Evolutionary conservation across 2,329 filamentous ascomycete species (phyloP), one percentile per base, ranked within the genome.

Genomic region (Aspergillus luchuensis): DNA sequence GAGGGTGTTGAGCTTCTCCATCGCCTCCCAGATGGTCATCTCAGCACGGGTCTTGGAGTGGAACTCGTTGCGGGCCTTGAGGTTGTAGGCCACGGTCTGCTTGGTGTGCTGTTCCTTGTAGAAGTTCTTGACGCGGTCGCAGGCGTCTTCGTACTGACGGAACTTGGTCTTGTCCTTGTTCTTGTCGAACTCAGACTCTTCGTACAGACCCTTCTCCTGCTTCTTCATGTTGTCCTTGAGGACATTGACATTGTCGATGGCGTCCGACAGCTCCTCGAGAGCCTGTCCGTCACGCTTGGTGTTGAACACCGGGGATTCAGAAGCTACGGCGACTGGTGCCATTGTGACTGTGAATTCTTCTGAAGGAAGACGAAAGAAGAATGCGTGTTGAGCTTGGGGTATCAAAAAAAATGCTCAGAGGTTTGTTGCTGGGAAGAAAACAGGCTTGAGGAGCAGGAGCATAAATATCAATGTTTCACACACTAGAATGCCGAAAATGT

Each of bases 1-100:
- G 56, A 96, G 85, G 0, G 90, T 92, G 84, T 96, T 91, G 72
- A 96, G 88, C 78, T 92, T 93, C 84, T 96, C 91, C 79, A 96
- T 95, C 19, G 92, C 92, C 75, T 96, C 83, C 92, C 92, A 96
- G 74, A 96, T 84, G 63, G 88, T 89, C 90, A 96, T 91, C 76
- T 90, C 84, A 15, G 89, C 87, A 57, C 90, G 86, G 1, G 85
- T 85, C 63, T 87, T 85, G 65, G 82, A 83, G 76, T 87, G 80
- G 80, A 92, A 91, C 57, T 84, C 80, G 68, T 89, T 87, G 58
- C 92, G 90, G 13, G 90, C 91, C 64, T 88, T 87, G 47, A 96
- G 83, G 81, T 96, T 96, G 84, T 93, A 96, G 8, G 90, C 51
- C 0, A 81, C 78, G 0, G 78, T 81, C 54, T 81, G 79, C 69